Conservation (phyloP, 2,329 filamentous ascomycete genomes). For the Colletotrichum sp. region DNA sequence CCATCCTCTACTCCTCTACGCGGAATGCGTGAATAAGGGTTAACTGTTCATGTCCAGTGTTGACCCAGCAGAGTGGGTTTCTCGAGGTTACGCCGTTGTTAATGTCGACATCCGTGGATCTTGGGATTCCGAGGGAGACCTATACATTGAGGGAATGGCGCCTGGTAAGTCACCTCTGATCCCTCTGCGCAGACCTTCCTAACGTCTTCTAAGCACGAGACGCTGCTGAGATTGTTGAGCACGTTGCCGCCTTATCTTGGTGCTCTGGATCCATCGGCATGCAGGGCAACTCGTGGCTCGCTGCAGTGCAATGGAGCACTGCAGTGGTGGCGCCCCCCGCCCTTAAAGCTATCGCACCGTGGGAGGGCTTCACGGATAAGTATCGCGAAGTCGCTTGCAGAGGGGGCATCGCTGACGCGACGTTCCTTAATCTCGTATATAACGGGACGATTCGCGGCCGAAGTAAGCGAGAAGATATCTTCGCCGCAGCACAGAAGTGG, state of each 20-base stretch:
- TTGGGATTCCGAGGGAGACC: conserved; percentile 27
- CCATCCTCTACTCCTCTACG: neutral
- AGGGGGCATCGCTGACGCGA: conserved; percentile 23
- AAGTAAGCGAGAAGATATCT: conserved; percentile 21
- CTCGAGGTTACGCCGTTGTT: conserved; percentile 29
- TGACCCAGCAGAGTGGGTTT: conserved; percentile 32
- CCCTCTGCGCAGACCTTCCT: conserved; percentile 12
- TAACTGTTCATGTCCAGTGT: neutral
- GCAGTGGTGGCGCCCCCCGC: conserved; percentile 16
- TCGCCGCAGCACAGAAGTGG: conserved; percentile 23
- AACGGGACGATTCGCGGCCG: conserved; percentile 20
- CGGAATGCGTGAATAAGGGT: neutral
- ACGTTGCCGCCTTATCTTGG: conserved; percentile 25
- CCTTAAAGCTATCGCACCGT: conserved; percentile 30
- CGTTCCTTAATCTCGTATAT: conserved; percentile 21
- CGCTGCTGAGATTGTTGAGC: conserved; percentile 27
- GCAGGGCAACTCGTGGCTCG: conserved; percentile 28
- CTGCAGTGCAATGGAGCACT: conserved; percentile 26
- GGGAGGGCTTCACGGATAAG: conserved; percentile 42
- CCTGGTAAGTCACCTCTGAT: neutral
- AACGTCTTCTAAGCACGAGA: conserved; percentile 25
- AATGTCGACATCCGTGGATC: conserved; percentile 30
- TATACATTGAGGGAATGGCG: neutral
- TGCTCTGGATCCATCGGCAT: conserved; percentile 28
- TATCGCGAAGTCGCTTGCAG: conserved; percentile 26